Evolutionary conservation across 371 early-diverging fungal species (phyloP).

Genomic region (Apophysomyces variabilis): DNA sequence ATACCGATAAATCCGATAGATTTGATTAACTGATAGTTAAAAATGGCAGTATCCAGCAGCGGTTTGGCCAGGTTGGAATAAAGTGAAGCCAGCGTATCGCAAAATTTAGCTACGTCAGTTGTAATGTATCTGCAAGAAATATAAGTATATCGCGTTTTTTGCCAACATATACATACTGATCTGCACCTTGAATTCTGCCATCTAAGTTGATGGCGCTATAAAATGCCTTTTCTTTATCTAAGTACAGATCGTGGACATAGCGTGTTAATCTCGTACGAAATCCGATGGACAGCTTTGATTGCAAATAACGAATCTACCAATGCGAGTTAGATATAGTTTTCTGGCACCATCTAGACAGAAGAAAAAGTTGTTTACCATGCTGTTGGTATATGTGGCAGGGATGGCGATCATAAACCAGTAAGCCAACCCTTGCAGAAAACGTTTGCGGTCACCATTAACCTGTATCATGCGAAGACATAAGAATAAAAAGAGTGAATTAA

Average conservation of each 20-base stretch:
- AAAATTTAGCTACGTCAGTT: slow-evolving; percentile 85
- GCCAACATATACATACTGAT: slow-evolving; percentile 62
- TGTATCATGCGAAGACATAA: background rate
- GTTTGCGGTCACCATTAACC: slow-evolving; percentile 46
- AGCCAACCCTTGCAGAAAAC: slow-evolving; percentile 57
- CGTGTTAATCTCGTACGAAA: slow-evolving; percentile 85
- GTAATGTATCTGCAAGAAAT: slow-evolving; percentile 65
- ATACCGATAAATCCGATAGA: slow-evolving; percentile 79
- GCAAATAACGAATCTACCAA: slow-evolving; percentile 77
- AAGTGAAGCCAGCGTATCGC: slow-evolving; percentile 72
- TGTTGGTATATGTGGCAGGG: slow-evolving; percentile 97
- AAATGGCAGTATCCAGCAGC: slow-evolving; percentile 81
- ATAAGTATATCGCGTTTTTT: background rate
- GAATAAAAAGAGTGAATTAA: background rate
- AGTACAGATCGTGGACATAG: slow-evolving; percentile 80
- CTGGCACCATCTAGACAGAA: background rate
- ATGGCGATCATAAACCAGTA: slow-evolving; percentile 97
- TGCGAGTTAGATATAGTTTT: background rate
- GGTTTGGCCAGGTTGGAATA: slow-evolving; percentile 91
- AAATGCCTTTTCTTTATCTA: slow-evolving; percentile 76
- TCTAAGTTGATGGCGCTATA: slow-evolving; percentile 87
- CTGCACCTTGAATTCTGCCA: slow-evolving; percentile 83
- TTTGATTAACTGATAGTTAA: slow-evolving; percentile 80
- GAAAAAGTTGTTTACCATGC: slow-evolving; percentile 71
- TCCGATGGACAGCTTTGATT: slow-evolving; percentile 90